These are phyloP conservation scores for Blastobotrys terrestris DNA, from an alignment of 805 yeast genomes.

Conservation along the genomic window DNA sequence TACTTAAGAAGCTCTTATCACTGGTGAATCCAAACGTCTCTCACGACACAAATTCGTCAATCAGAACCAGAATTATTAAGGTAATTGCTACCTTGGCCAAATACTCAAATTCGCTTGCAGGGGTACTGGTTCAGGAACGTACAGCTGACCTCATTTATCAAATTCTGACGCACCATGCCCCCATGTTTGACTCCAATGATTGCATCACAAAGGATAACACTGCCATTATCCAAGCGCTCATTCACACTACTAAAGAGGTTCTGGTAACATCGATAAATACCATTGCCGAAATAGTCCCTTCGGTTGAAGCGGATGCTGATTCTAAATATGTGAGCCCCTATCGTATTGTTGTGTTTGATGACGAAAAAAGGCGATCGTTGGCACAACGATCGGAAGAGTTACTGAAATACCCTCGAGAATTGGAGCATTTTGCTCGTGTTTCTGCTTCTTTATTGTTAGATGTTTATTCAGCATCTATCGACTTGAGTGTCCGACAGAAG, in stretches of 20 bases:
- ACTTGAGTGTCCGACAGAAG: slow-evolving; percentile 53
- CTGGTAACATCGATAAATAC: slow-evolving; percentile 49
- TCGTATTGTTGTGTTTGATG: slow-evolving; percentile 20
- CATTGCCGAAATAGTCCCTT: slow-evolving; percentile 54
- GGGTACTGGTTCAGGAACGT: slow-evolving; percentile 41
- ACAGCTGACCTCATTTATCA: slow-evolving; percentile 43
- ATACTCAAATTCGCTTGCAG: slow-evolving; percentile 40
- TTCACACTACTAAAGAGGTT: slow-evolving; percentile 68
- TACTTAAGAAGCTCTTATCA: slow-evolving; percentile 16
- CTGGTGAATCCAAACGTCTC: slow-evolving; percentile 17
- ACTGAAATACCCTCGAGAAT: slow-evolving; percentile 16
- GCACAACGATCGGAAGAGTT: slow-evolving; percentile 16
- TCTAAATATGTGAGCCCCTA: slow-evolving; percentile 15
- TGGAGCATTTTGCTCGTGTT: slow-evolving; percentile 18
- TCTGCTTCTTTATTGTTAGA: slow-evolving; percentile 43
- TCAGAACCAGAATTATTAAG: slow-evolving; percentile 9
- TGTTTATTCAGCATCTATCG: slow-evolving; percentile 68
- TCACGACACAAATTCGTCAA: slow-evolving; percentile 6
- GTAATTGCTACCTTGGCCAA: slow-evolving; percentile 36
- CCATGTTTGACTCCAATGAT: slow-evolving; percentile 21
- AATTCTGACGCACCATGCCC: slow-evolving; percentile 47
- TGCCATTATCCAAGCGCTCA: slow-evolving; percentile 60
- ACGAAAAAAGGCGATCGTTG: slow-evolving; percentile 20
- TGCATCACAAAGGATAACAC: slow-evolving; percentile 29
- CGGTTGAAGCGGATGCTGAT: slow-evolving; percentile 5